Base-by-base conservation (phyloP, 106 monocot genomes). In the Dactylorhiza incarnata region DNA sequence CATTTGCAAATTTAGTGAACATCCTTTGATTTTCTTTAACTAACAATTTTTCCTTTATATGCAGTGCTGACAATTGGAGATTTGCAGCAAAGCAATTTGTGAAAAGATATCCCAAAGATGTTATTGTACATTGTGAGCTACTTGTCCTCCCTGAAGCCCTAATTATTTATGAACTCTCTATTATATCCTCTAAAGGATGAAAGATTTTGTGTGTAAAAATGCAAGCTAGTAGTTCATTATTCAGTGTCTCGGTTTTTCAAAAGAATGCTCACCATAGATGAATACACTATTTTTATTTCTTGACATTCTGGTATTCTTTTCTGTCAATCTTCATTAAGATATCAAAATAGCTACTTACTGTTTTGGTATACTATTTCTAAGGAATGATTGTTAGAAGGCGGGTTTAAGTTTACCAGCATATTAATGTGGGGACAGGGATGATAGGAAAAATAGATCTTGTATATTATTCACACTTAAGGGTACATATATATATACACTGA, bases 51-150 rank as follows among this genome's bases (percentile, higher is more conserved):
- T 45, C 53, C 49, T 73, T 49, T 63, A 52, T 56, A 43, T 82
- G 44, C 85, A 99, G 97, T 82, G 89, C 97, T 71, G 79, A 68
- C 13, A 65, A 99, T 79, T 99, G 94, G 97, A 86, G 76, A 79
- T 99, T 75, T 65, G 91, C 94, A 63, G 91, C 84, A 45, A 99
- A 94, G 74, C 87, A 94, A 45, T 88, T 99, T 77, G 84, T 85
- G 47, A 89, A 89, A 68, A 91, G 68, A 68, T 87, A 80, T 61
- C 89, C 90, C 17, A 84, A 99, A 77, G 94, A 91, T 50, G 58
- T 99, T 45, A 47, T 91, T 61, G 94, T 99, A 44, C 87, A 83
- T 50, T 84, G 97, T 99, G 74, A 91, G 94, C 83, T 75, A 48
- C 4, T 12, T 25, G 29, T 13, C 29, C 29, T 13, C 29, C 29